These are phyloP conservation scores for Colletotrichum lentis DNA, from an alignment of 2,329 filamentous ascomycete species.

Conservation along the genomic window DNA sequence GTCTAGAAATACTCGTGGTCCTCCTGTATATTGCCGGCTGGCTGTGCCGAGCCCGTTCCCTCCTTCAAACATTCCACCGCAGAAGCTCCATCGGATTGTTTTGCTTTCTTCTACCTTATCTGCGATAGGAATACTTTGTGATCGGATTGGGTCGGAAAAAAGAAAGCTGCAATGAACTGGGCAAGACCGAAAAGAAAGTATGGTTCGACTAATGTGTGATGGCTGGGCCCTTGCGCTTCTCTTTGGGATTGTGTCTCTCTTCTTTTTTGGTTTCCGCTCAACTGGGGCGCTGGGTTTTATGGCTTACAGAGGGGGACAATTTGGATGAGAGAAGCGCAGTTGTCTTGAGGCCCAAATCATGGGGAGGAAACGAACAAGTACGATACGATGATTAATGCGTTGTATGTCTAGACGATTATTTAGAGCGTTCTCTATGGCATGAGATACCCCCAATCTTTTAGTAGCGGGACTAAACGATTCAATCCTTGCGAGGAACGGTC, in stretches of 20 bases:
- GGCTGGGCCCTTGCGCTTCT: conserved; percentile 33
- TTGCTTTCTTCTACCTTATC: conserved; percentile 14
- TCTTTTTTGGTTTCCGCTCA: neutral
- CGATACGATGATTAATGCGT: conserved; percentile 30
- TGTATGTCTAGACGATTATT: conserved; percentile 36
- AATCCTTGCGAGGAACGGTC: neutral
- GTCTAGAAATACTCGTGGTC: neutral
- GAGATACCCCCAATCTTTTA: conserved; percentile 37
- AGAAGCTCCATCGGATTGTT: conserved; percentile 22
- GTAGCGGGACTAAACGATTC: conserved; percentile 25
- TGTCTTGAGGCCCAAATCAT: conserved; percentile 12
- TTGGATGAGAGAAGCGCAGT: conserved; percentile 17
- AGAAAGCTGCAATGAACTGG: conserved; percentile 25
- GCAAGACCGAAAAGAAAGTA: neutral
- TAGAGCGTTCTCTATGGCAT: conserved; percentile 34
- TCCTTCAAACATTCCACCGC: neutral
- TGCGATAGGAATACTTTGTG: conserved; percentile 15
- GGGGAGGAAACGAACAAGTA: conserved; percentile 10
- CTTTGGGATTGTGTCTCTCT: conserved; percentile 6
- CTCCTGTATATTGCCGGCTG: conserved; percentile 17
- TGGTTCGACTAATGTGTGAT: conserved; percentile 29
- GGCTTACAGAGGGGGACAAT: neutral
- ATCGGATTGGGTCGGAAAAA: conserved; percentile 7
- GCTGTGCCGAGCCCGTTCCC: conserved; percentile 17
- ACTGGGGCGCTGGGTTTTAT: conserved; percentile 3